phyloP scores from a whole-genome alignment of 176 grass and related monocot species.

The Poa pratensis region DNA sequence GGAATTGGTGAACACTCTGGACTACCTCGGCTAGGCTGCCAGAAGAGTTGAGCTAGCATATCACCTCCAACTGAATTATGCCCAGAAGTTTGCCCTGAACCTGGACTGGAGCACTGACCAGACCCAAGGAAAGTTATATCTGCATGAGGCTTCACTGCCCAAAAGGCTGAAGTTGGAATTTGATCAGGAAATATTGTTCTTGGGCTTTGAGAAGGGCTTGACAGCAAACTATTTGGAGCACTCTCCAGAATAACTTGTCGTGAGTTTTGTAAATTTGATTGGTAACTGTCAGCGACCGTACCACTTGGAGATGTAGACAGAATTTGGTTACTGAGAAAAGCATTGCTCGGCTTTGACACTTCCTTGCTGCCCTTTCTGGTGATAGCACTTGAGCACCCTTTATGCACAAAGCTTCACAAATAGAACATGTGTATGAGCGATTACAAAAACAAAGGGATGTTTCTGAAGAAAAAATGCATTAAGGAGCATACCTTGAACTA shows the following conservation, averaged over 20 bases:
- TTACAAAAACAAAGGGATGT: conserved; percentile 27
- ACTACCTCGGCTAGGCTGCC: conserved; percentile 88
- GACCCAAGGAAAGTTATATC: conserved; percentile 92
- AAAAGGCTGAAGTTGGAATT: conserved; percentile 88
- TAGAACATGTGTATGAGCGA: conserved; percentile 42
- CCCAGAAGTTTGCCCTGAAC: conserved; percentile 95
- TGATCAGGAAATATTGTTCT: conserved; percentile 81
- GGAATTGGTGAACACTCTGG: conserved; percentile 94
- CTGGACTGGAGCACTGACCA: conserved; percentile 96
- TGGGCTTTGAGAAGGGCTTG: conserved; percentile 92
- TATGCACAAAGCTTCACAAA: conserved; percentile 62
- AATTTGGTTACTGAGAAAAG: conserved; percentile 61
- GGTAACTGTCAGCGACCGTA: conserved; percentile 53
- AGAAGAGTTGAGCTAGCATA: conserved; percentile 87
- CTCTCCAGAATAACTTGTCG: conserved; percentile 66
- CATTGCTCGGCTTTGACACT: conserved; percentile 51
- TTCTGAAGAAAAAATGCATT: conserved; percentile 19
- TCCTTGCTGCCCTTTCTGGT: conserved; percentile 64
- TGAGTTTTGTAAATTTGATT: conserved; percentile 64
- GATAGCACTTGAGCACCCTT: conserved; percentile 54
- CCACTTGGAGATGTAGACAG: conserved; percentile 65
- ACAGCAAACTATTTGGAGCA: conserved; percentile 96
- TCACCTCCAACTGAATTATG: conserved; percentile 99
- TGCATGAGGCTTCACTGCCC: conserved; percentile 71
- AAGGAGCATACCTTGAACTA: conserved; percentile 65